phyloP scores from a whole-genome alignment of 1,139 yeast species.

The Pichia sp. region DNA sequence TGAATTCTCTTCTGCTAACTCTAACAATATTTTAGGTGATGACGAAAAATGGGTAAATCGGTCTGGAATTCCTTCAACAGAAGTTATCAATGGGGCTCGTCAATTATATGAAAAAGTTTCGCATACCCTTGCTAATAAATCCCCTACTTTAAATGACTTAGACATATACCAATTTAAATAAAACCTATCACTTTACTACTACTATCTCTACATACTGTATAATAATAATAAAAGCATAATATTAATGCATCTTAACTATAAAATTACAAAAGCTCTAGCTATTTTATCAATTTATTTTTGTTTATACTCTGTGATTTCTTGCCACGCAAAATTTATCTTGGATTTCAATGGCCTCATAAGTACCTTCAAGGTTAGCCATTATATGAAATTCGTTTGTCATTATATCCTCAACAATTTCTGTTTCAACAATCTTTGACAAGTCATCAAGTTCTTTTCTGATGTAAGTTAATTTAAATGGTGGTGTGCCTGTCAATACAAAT shows the following conservation, averaged over 20 bases:
- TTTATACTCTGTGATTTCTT: conserved; percentile 26
- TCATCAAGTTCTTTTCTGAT: conserved; percentile 37
- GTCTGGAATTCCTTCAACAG: conserved; percentile 14
- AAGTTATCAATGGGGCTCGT: conserved; percentile 3
- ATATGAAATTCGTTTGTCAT: conserved; percentile 63
- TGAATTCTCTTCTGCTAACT: neutral
- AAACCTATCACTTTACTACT: too few species aligned
- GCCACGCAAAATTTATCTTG: conserved; percentile 77
- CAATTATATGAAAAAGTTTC: conserved; percentile 3
- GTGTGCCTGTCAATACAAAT: conserved; percentile 62
- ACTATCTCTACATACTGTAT: too few species aligned
- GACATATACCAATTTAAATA: conserved; percentile 2
- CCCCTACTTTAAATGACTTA: neutral
- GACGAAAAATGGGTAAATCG: conserved; percentile 18
- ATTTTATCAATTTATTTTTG: neutral
- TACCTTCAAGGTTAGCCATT: conserved; percentile 81
- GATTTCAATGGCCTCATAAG: conserved; percentile 85
- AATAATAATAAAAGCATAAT: too few species aligned
- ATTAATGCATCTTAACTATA: too few species aligned
- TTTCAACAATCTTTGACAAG: conserved; percentile 59
- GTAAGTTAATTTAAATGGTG: conserved; percentile 62
- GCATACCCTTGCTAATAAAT: neutral
- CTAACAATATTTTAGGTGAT: conserved; percentile 10
- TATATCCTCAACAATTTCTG: conserved; percentile 67
- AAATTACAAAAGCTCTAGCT: conserved; percentile 2